Conservation (phyloP, 306 rosid species). For the Erythrophleum fordii region DNA sequence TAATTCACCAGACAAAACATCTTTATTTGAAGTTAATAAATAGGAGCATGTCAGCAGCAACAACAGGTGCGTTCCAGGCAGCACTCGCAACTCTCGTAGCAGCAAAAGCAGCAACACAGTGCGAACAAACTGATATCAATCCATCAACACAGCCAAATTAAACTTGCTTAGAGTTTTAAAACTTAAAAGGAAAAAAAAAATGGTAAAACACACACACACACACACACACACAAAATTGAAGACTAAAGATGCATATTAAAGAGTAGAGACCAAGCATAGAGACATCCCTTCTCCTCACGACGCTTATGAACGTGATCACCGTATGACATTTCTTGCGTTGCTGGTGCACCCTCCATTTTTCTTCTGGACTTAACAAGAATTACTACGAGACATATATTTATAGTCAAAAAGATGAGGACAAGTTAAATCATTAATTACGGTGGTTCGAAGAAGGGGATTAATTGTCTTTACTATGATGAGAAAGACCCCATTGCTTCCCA, state of each 20-base stretch:
- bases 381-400: neutral
- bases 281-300: constrained; percentile 56
- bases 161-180: neutral
- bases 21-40: neutral
- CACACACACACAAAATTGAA: neutral
- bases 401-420: neutral
- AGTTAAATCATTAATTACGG: constrained; percentile 41
- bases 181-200: too few relatives aligned
- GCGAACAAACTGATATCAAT: constrained; percentile 49
- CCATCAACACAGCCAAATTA: neutral
- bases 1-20: neutral
- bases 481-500: neutral
- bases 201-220: neutral
- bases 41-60: constrained; percentile 49
- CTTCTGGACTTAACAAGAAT: neutral
- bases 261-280: constrained; percentile 56
- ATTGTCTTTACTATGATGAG: neutral
- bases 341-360: constrained; percentile 51
- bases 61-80: constrained; percentile 59
- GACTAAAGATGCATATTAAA: neutral
- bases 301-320: constrained; percentile 49
- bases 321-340: constrained; percentile 52
- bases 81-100: constrained; percentile 53
- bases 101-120: constrained; percentile 69
- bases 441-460: constrained; percentile 42